Evolutionary conservation across 495 filamentous ascomycete species (phyloP).

Genomic region (Parathielavia appendiculata): DNA sequence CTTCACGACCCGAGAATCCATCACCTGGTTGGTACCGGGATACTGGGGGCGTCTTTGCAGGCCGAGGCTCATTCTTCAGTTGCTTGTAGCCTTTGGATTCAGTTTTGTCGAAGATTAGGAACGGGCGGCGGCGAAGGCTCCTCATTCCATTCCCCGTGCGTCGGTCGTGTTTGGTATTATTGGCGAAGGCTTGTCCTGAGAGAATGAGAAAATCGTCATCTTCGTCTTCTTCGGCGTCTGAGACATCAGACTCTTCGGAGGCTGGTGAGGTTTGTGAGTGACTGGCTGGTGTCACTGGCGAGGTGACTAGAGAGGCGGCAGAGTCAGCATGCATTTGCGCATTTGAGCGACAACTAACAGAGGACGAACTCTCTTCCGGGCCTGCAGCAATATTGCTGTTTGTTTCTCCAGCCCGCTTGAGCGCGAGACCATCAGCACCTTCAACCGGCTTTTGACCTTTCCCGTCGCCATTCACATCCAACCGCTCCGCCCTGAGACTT

Average conservation of each 20-base stretch:
- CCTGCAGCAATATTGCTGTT: not conserved
- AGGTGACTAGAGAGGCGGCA: conserved; percentile 1
- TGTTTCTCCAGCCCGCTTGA: not conserved
- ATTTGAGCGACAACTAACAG: not conserved
- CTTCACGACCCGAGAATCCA: conserved; percentile 26
- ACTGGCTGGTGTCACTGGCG: not conserved
- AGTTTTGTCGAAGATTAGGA: conserved; percentile 22
- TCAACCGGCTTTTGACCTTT: not conserved
- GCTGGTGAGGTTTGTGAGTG: not conserved
- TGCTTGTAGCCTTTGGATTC: conserved; percentile 21
- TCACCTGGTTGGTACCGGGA: conserved; percentile 17
- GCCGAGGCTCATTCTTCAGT: conserved; percentile 2
- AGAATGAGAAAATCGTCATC: conserved; percentile 1
- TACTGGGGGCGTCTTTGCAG: not conserved
- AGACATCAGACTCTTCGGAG: not conserved
- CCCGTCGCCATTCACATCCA: not conserved
- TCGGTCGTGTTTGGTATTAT: conserved; percentile 2
- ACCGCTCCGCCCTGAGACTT: not conserved
- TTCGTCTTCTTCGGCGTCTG: not conserved
- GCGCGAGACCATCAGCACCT: not conserved
- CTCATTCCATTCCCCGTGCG: not conserved
- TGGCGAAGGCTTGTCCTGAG: not conserved
- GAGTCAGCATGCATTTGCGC: not conserved
- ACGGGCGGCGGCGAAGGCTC: conserved; percentile 18
- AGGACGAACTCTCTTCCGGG: not conserved